phyloP scores from a whole-genome alignment of 176 grass and related monocot genomes.

The Metroxylon sagu region DNA sequence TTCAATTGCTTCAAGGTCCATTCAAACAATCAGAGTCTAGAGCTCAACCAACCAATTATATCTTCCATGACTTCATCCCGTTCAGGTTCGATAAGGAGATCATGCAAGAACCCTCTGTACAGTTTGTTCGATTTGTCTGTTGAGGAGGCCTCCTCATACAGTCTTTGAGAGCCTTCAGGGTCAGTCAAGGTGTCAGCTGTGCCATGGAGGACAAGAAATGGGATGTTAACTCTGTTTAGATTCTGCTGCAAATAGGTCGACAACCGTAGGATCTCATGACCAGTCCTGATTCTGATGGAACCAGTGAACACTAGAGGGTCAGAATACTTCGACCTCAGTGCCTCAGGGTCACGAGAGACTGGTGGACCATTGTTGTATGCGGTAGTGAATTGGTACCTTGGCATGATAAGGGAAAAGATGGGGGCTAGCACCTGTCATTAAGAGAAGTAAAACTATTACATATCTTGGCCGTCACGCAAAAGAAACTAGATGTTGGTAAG shows the following conservation, averaged over 20 bases:
- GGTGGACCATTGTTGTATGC: slow-evolving; percentile 34
- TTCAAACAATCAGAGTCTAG: slow-evolving; percentile 24
- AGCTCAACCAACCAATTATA: slow-evolving; percentile 55
- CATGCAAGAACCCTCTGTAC: slow-evolving; percentile 56
- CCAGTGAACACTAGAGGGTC: slow-evolving; percentile 88
- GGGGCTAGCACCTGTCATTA: slow-evolving; percentile 49
- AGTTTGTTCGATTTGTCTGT: slow-evolving; percentile 53
- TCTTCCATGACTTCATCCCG: slow-evolving; percentile 45
- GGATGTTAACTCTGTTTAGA: slow-evolving; percentile 32
- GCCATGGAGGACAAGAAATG: slow-evolving; percentile 67
- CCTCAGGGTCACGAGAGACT: slow-evolving; percentile 63
- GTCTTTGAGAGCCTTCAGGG: slow-evolving; percentile 41
- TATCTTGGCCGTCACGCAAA: no score
- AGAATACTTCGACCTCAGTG: slow-evolving; percentile 56
- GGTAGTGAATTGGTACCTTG: slow-evolving; percentile 51
- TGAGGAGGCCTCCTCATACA: slow-evolving; percentile 42
- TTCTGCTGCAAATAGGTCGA: slow-evolving; percentile 49
- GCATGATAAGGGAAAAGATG: slow-evolving; percentile 55
- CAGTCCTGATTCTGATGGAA: slow-evolving; percentile 63
- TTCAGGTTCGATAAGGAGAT: slow-evolving; percentile 87
- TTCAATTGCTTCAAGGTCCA: neutral
- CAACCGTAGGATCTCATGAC: slow-evolving; percentile 71
- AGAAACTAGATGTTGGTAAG: no score
- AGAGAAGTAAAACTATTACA: no score
- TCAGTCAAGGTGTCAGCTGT: slow-evolving; percentile 58